Percentiles rank a stretch among this genome's conserved stretches.
These are phyloP conservation scores for Daldinia vernicosa DNA, from an alignment of 495 filamentous ascomycete species.

Conservation along the genomic window DNA sequence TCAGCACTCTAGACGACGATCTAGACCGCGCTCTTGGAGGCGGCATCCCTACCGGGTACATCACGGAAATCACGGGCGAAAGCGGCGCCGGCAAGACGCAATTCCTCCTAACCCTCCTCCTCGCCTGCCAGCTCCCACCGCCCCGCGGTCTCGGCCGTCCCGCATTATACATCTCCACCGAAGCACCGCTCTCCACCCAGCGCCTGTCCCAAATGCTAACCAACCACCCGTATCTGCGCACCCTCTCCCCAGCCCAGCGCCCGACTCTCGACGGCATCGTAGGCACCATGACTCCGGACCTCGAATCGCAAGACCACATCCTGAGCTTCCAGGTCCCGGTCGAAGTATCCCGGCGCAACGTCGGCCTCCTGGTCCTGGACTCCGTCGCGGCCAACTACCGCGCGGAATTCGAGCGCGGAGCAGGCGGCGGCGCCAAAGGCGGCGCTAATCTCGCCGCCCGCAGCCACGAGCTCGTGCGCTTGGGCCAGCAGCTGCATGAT, in stretches of 20 bases:
- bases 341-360: constrained; percentile 73
- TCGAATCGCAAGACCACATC: constrained; percentile 96
- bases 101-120: constrained; percentile 82
- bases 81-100: constrained; percentile 97
- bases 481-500: constrained; percentile 79
- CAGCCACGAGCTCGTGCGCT: constrained; percentile 72
- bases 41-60: constrained; percentile 82
- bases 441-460: constrained; percentile 66
- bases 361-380: constrained; percentile 87
- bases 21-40: constrained; percentile 82
- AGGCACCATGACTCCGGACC: constrained; percentile 84
- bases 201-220: constrained; percentile 80
- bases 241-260: constrained; percentile 54
- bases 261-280: constrained; percentile 77
- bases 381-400: constrained; percentile 94
- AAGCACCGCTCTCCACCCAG: constrained; percentile 79
- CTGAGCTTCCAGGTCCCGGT: constrained; percentile 89
- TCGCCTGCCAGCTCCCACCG: constrained; percentile 80
- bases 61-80: constrained; percentile 93
- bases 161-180: constrained; percentile 94
- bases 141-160: constrained; percentile 73
- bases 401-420: constrained; percentile 76
- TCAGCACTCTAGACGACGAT: constrained; percentile 80
- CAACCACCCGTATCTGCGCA: constrained; percentile 68
- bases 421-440: constrained; percentile 36